Evolutionary conservation across 805 yeast species (phyloP).

Genomic region (Pichia deserticola): DNA sequence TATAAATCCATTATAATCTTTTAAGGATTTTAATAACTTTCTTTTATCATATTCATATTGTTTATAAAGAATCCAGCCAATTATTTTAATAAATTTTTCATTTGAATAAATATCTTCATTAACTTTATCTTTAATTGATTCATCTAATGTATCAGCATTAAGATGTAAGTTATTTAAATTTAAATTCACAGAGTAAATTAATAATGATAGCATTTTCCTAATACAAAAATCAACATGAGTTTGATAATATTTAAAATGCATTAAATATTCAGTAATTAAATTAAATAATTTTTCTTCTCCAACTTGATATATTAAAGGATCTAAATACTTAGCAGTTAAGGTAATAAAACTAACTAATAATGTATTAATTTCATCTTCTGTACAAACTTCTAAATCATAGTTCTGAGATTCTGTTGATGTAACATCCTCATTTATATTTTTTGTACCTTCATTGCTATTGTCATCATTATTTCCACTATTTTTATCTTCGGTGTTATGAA

Average conservation of each 20-base stretch:
- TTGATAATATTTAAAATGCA: conserved; percentile 26
- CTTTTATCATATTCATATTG: conserved; percentile 17
- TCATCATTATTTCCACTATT: background rate
- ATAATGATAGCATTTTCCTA: conserved; percentile 40
- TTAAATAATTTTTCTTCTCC: conserved; percentile 22
- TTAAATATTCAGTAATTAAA: conserved; percentile 21
- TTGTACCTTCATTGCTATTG: background rate
- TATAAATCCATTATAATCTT: conserved; percentile 46
- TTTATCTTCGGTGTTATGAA: background rate
- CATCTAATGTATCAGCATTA: conserved; percentile 12
- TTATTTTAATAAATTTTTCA: conserved; percentile 24
- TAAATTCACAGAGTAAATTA: conserved; percentile 27
- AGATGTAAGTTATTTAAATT: conserved; percentile 19
- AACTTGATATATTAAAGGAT: conserved; percentile 11
- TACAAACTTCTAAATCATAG: conserved; percentile 14
- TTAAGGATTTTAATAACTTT: conserved; percentile 36
- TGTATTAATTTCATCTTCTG: conserved; percentile 29
- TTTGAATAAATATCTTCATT: conserved; percentile 18
- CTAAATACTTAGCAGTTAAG: conserved; percentile 25
- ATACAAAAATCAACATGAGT: conserved; percentile 37
- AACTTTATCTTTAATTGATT: conserved; percentile 16
- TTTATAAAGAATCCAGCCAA: conserved; percentile 27
- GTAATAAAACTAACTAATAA: conserved; percentile 28
- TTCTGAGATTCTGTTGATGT: background rate
- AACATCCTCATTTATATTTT: too few species aligned